Evolutionary conservation across 208 protist species (phyloP).

Genomic region (Balamuthia mandrillaris): DNA sequence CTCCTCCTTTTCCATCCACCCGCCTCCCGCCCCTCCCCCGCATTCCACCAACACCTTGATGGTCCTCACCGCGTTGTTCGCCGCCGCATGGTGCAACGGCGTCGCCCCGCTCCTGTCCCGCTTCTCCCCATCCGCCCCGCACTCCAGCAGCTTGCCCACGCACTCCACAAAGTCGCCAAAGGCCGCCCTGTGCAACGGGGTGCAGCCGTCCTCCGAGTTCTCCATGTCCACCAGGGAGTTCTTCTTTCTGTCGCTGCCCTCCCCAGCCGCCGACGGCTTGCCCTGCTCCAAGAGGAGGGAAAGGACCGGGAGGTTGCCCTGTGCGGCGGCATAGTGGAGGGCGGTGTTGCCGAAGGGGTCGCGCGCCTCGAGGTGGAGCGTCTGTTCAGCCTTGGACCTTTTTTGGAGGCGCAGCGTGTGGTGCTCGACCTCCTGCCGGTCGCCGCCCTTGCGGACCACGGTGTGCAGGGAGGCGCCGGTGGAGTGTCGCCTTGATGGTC

Average conservation of each 20-base stretch:
- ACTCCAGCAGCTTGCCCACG: not conserved
- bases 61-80: not conserved
- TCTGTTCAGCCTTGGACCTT: too few species aligned
- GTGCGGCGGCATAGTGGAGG: slow-evolving; percentile 12
- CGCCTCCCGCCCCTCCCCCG: too few species aligned
- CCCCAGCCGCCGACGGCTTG: not conserved
- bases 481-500: too few species aligned
- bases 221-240: too few species aligned
- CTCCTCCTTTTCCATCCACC: not conserved
- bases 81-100: not conserved
- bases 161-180: not conserved
- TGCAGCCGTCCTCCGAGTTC: slow-evolving; percentile 17
- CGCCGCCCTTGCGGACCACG: too few species aligned
- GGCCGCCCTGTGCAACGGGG: not conserved
- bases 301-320: not conserved
- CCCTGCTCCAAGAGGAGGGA: not conserved
- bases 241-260: not conserved
- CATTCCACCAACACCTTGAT: not conserved
- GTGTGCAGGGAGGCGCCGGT: too few species aligned
- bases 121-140: not conserved
- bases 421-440: too few species aligned
- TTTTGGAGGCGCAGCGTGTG: too few species aligned
- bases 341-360: slow-evolving; percentile 13
- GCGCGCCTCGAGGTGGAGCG: not conserved
- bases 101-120: not conserved